These are phyloP conservation scores for Trichoderma arundinaceum DNA, from an alignment of 2,329 filamentous ascomycete species.

Conservation along the genomic window DNA sequence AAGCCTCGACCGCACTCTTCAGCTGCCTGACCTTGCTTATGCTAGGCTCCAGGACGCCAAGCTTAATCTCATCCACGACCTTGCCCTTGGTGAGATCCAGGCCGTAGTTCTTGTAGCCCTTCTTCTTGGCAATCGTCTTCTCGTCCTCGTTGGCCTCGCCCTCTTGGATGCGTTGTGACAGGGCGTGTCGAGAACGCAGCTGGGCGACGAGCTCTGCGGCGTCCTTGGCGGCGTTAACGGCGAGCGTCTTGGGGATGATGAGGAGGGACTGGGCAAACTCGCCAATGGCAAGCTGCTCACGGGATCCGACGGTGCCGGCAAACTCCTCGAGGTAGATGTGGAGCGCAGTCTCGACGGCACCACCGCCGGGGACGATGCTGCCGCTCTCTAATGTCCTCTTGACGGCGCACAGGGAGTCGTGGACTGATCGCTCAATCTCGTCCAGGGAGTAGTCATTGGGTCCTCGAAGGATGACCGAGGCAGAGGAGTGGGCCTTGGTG, in stretches of 20 bases:
- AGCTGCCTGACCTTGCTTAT: constrained; percentile 98
- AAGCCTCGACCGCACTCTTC: constrained; percentile 98
- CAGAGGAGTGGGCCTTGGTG: constrained; percentile 90
- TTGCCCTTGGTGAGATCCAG: constrained; percentile 88
- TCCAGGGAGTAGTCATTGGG: constrained; percentile 96
- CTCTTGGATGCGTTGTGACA: constrained; percentile 89
- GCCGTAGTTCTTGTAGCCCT: constrained; percentile 98
- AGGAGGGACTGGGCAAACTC: constrained; percentile 96
- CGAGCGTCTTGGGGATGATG: constrained; percentile 92
- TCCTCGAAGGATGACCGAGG: constrained; percentile 93
- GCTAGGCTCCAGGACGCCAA: constrained; percentile 92
- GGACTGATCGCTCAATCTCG: constrained; percentile 98
- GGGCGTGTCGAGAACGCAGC: constrained; percentile 89
- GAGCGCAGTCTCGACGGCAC: constrained; percentile 96
- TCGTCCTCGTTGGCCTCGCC: constrained; percentile 84
- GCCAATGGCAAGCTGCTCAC: constrained; percentile 96
- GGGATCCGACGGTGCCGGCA: constrained; percentile 93
- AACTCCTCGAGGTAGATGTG: constrained; percentile 99
- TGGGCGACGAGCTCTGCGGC: constrained; percentile 94
- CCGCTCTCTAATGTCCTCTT: constrained; percentile 97
- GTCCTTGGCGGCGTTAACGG: constrained; percentile 96
- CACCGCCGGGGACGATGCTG: constrained; percentile 93
- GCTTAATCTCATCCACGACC: constrained; percentile 91
- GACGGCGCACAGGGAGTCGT: constrained; percentile 94
- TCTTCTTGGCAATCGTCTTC: constrained; percentile 88